phyloP scores from a whole-genome alignment of 768 basidiomycete genomes.

The Lentinula detonsa region DNA sequence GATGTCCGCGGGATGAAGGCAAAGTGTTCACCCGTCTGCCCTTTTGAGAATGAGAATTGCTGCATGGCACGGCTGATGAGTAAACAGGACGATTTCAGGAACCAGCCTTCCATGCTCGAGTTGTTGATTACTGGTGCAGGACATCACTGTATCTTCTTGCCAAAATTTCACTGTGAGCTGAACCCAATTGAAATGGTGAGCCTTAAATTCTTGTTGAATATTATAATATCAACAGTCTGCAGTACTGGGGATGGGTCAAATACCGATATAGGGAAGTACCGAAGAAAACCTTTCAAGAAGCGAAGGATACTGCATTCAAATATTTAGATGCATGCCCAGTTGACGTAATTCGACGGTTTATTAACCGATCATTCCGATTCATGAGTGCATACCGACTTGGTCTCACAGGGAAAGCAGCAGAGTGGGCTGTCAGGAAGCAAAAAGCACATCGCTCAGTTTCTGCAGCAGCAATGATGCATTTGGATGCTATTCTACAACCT shows the following conservation, averaged over 20 bases:
- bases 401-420: constrained; percentile 19
- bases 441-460: constrained; percentile 15
- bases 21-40: constrained; percentile 24
- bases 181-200: constrained; percentile 34
- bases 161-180: constrained; percentile 32
- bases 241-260: constrained; percentile 18
- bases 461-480: constrained; percentile 14
- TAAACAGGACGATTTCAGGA: constrained; percentile 25
- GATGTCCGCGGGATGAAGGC: constrained; percentile 15
- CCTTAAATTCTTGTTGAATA: background rate
- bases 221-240: background rate
- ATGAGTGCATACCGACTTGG: constrained; percentile 17
- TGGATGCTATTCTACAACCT: constrained; percentile 9
- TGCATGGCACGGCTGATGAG: constrained; percentile 24
- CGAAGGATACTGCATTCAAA: constrained; percentile 4
- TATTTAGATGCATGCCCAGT: constrained; percentile 18
- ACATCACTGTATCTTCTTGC: constrained; percentile 23
- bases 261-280: constrained; percentile 11
- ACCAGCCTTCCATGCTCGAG: constrained; percentile 23
- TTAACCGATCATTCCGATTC: constrained; percentile 16
- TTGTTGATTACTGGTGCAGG: constrained; percentile 17
- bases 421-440: constrained; percentile 21
- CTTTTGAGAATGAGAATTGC: constrained; percentile 18
- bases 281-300: constrained; percentile 8
- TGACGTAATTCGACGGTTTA: constrained; percentile 15